Evolutionary conservation across 164 flowering plant genomes (phyloP), one percentile per base, ranked within the genome.

Genomic region (Kingdonia uniflora): DNA sequence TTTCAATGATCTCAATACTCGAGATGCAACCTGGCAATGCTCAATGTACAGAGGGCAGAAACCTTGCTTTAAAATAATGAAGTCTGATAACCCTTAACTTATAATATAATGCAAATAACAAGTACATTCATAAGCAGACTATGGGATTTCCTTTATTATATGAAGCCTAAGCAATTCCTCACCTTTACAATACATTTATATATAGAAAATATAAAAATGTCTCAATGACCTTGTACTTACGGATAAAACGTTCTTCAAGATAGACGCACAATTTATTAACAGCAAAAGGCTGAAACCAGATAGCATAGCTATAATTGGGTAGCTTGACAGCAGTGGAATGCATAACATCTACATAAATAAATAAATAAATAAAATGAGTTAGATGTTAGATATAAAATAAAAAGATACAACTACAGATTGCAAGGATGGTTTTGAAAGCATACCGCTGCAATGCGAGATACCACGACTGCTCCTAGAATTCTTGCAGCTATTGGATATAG

Each of bases 381-480:
- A 5, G 15, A 21, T 8, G 2, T 10, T 14, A 1, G 14, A 47
- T 20, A 4, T 47, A 21, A 47, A 47, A 5, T n/a, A 21, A 2
- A 19, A n/a, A 19, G 15, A 47, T 11, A 47, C 16, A 47, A 1
- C 20, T 19, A 15, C 2, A 47, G 29, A 5, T 20, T 7, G 23
- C 8, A 19, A 45, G 11, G 0, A 21, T 17, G 14, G 14, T 47
- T 14, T 19, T 13, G n/a, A 52, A 11, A 38, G 1, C 74, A 39
- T 73, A 84, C 91, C 13, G 74, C 80, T 60, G 70, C 68, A 43
- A 76, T 24, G 20, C 85, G 82, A 37, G 76, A 50, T 22, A 77
- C 56, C 61, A 52, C 42, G 40, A 81, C 41, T 5, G 76, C 60
- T 1, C 91, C 91, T 24, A 74, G 15, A 42, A 44, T 22, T 60